Evolutionary conservation across 208 protist genomes (phyloP).

Genomic region (Endotrypanum monterogeii): DNA sequence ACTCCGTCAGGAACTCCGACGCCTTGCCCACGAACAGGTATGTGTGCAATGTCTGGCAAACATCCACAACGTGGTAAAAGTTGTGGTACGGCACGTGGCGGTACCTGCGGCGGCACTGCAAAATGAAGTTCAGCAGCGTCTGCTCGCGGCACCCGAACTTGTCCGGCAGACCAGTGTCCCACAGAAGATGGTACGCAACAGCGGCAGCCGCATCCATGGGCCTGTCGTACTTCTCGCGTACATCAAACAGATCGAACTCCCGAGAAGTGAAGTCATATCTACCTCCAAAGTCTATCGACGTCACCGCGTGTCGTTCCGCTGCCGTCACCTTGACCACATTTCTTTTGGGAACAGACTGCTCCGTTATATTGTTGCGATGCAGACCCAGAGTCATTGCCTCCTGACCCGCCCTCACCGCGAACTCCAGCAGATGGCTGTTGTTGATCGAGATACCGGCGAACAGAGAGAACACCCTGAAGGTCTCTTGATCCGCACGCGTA

Average conservation of each 20-base stretch:
- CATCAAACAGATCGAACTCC: conserved; percentile 71
- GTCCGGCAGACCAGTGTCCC: conserved; percentile 61
- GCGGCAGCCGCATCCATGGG: conserved; percentile 59
- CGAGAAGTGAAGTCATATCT: conserved; percentile 60
- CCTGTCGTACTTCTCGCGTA: conserved; percentile 45
- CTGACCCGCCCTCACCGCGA: conserved; percentile 71
- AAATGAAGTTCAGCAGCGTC: conserved; percentile 80
- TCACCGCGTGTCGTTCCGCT: conserved; percentile 43
- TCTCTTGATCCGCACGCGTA: conserved; percentile 51
- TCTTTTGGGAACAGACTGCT: not conserved
- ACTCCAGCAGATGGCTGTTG: conserved; percentile 83
- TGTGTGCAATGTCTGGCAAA: conserved; percentile 80
- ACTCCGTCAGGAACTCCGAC: conserved; percentile 59
- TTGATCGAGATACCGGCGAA: conserved; percentile 88
- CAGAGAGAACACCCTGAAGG: conserved; percentile 77
- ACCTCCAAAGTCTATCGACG: conserved; percentile 32
- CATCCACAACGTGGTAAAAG: conserved; percentile 88
- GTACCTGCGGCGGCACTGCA: conserved; percentile 82
- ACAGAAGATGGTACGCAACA: conserved; percentile 53
- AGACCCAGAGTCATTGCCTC: conserved; percentile 78
- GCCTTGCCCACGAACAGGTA: conserved; percentile 59
- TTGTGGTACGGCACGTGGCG: conserved; percentile 88
- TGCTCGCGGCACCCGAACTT: conserved; percentile 74
- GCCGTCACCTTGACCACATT: conserved; percentile 40
- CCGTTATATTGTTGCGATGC: conserved; percentile 25